A percentile compares a stretch with the other conserved stretches of the same genome.
Conservation (phyloP, 257 asterid species). For the Solanum corneliomulleri region DNA sequence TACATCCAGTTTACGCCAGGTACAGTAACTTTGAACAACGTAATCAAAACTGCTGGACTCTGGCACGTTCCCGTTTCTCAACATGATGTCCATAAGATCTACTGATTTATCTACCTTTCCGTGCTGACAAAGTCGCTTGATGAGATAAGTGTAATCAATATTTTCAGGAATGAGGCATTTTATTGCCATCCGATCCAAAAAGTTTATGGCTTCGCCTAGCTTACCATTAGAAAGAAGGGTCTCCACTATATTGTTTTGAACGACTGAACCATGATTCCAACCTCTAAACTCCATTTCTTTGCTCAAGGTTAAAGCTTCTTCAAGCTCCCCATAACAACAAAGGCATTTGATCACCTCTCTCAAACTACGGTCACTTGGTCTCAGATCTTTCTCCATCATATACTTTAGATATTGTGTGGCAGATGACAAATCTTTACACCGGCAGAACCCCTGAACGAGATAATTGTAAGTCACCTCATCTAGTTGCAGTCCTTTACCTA, state of each 20-base stretch:
- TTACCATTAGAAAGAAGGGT: conserved; percentile 24
- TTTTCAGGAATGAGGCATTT: conserved; percentile 29
- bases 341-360: conserved; percentile 35
- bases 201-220: conserved; percentile 38
- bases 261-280: conserved; percentile 42
- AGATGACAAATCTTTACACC: conserved; percentile 20
- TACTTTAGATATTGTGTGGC: conserved; percentile 28
- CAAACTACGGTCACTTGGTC: conserved; percentile 56
- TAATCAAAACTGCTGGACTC: conserved; percentile 48
- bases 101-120: conserved; percentile 45
- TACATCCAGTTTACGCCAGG: conserved; percentile 16
- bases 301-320: conserved; percentile 45
- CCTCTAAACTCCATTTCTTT: conserved; percentile 55
- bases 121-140: conserved; percentile 49
- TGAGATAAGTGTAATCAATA: conserved; percentile 36
- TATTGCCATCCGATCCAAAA: conserved; percentile 32
- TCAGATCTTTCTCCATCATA: conserved; percentile 44
- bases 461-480: conserved; percentile 46
- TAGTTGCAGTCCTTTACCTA: conserved; percentile 27
- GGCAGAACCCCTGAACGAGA: conserved; percentile 35
- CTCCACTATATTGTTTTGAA: conserved; percentile 39
- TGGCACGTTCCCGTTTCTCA: conserved; percentile 35
- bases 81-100: conserved; percentile 53
- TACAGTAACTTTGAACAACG: conserved; percentile 39
- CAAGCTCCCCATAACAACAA: conserved; percentile 28